These are phyloP conservation scores for Adenanthera pavonina DNA, from an alignment of 306 rosid genomes.

Conservation along the genomic window DNA sequence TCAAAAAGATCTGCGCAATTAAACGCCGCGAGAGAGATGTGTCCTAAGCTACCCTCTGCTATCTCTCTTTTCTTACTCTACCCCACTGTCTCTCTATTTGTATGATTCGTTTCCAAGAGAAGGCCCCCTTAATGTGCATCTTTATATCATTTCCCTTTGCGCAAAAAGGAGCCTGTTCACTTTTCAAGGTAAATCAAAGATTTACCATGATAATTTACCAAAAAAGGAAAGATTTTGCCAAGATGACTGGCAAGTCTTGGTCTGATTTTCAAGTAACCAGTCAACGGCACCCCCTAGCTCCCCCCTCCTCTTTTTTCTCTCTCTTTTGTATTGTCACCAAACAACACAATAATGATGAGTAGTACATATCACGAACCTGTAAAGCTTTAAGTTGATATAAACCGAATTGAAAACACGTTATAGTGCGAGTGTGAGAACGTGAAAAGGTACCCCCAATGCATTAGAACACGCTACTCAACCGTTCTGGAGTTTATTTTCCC, in stretches of 20 bases:
- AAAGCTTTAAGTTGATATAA: constrained; percentile 26
- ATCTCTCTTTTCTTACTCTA: constrained; percentile 1
- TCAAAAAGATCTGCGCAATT: constrained; percentile 41
- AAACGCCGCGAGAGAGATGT: constrained; percentile 24
- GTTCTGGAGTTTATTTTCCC: neutral
- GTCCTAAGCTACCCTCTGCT: neutral
- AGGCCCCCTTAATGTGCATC: constrained; percentile 19
- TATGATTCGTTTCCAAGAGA: constrained; percentile 19
- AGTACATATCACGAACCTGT: constrained; percentile 35
- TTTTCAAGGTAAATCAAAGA: neutral
- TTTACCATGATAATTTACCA: constrained; percentile 6
- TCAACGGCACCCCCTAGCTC: constrained; percentile 38
- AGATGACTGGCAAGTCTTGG: constrained; percentile 47
- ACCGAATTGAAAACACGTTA: neutral
- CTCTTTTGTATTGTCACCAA: neutral
- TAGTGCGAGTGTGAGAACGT: constrained; percentile 16
- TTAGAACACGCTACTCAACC: constrained; percentile 31
- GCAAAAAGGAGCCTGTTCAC: neutral
- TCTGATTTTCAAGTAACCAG: constrained; percentile 5
- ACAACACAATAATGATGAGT: neutral
- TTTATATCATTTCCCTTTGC: constrained; percentile 36
- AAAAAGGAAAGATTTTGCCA: constrained; percentile 9
- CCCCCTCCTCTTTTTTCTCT: neutral
- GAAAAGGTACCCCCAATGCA: constrained; percentile 19
- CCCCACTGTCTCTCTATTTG: neutral